Conservation (phyloP, 169 alveolate species). For the Eimeria maxima region DNA sequence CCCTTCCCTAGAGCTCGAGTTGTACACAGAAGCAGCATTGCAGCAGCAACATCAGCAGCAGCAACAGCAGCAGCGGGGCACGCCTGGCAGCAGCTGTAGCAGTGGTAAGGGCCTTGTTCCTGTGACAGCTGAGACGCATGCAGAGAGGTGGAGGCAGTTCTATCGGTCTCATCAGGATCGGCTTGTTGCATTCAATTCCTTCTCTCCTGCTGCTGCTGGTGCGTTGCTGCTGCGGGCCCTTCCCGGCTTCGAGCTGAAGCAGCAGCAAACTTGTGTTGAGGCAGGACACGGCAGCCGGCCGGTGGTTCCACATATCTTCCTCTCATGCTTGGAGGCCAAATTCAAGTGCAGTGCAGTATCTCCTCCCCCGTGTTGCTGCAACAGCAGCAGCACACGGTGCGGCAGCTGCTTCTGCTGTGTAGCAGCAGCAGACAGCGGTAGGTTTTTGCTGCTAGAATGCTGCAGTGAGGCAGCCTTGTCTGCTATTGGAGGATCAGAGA, state of each 20-base stretch:
- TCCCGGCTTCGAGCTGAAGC: slow-evolving; percentile 57
- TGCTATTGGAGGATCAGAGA: slow-evolving; percentile 55
- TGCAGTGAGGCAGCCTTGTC: slow-evolving; percentile 74
- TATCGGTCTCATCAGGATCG: slow-evolving; percentile 66
- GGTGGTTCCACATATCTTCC: slow-evolving; percentile 44
- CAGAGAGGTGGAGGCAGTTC: slow-evolving; percentile 57
- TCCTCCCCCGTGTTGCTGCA: slow-evolving; percentile 67
- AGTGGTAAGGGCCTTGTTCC: slow-evolving; percentile 53
- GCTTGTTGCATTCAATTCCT: slow-evolving; percentile 43
- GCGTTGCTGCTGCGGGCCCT: slow-evolving; percentile 67
- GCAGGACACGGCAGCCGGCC: slow-evolving; percentile 73
- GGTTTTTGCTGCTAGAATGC: slow-evolving; percentile 49
- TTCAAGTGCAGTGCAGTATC: slow-evolving; percentile 52
- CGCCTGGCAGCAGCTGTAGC: neutral
- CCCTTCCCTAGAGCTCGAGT: slow-evolving; percentile 45
- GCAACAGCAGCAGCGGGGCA: slow-evolving; percentile 56
- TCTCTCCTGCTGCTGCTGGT: slow-evolving; percentile 68
- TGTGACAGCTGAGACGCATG: slow-evolving; percentile 64
- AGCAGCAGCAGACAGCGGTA: slow-evolving; percentile 62
- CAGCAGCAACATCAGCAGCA: slow-evolving; percentile 70
- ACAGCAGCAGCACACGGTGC: slow-evolving; percentile 20
- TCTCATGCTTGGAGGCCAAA: slow-evolving; percentile 5
- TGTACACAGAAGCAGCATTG: slow-evolving; percentile 44
- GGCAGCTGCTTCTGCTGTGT: slow-evolving; percentile 76
- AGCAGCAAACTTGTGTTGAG: slow-evolving; percentile 54